These are phyloP conservation scores for Brettanomyces sp. DNA, from an alignment of 805 yeast genomes.

Conservation along the genomic window DNA sequence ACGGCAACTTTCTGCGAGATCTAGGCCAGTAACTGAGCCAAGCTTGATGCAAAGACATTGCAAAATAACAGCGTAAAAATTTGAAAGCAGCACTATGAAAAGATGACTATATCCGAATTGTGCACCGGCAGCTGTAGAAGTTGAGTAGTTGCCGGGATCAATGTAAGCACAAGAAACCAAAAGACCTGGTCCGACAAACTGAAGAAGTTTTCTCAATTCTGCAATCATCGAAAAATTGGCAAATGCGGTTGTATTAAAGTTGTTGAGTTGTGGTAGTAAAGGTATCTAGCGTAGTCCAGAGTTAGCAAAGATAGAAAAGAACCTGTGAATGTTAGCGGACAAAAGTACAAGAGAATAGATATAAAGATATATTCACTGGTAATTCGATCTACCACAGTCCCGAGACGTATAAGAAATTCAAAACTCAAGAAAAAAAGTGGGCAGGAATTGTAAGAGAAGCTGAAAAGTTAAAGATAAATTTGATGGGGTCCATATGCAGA, in stretches of 20 bases:
- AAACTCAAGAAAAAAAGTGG: too few species aligned
- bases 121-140: conserved; percentile 86
- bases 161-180: conserved; percentile 85
- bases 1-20: conserved; percentile 78
- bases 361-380: too few species aligned
- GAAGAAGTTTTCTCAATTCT: conserved; percentile 37
- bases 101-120: conserved; percentile 63
- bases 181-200: conserved; percentile 81
- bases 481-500: too few species aligned
- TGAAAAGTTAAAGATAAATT: too few species aligned
- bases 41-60: conserved; percentile 78
- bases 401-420: too few species aligned
- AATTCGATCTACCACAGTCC: too few species aligned
- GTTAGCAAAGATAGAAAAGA: too few species aligned
- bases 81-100: conserved; percentile 67
- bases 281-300: too few species aligned
- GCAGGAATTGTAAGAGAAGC: too few species aligned
- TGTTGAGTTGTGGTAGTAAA: too few species aligned
- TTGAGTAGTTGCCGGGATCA: conserved; percentile 91
- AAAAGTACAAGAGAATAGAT: too few species aligned
- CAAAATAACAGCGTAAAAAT: conserved; percentile 71
- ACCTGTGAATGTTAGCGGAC: too few species aligned
- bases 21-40: conserved; percentile 85
- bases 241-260: background rate
- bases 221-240: conserved; percentile 2